These are phyloP conservation scores for Raffaelea deltoideospora DNA, from an alignment of 2,329 filamentous ascomycete species.

Conservation along the genomic window DNA sequence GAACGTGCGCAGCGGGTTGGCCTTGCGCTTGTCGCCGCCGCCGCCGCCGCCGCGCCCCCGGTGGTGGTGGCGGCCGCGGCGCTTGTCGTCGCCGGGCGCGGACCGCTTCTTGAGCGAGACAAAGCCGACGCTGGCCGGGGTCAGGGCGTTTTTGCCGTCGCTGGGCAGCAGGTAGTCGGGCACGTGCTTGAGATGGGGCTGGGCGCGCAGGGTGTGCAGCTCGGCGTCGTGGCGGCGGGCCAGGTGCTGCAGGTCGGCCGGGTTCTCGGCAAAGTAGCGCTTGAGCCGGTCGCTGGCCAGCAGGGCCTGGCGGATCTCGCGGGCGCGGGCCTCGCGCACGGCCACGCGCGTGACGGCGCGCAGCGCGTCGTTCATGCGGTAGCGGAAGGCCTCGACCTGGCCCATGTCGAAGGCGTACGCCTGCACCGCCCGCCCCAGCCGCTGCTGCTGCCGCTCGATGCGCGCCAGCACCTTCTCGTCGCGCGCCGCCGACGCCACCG, in stretches of 20 bases:
- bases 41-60: constrained; percentile 1
- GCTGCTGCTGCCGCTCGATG: constrained; percentile 66
- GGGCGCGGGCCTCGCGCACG: constrained; percentile 74
- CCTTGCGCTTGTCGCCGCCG: constrained; percentile 1
- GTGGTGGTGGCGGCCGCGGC: constrained; percentile 23
- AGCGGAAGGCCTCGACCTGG: constrained; percentile 85
- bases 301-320: constrained; percentile 78
- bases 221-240: constrained; percentile 83
- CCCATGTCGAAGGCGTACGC: constrained; percentile 92
- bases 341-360: constrained; percentile 80
- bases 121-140: constrained; percentile 55
- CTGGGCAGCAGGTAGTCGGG: constrained; percentile 82
- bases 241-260: constrained; percentile 62
- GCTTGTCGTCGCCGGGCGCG: constrained; percentile 29
- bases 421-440: constrained; percentile 67
- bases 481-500: constrained; percentile 56
- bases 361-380: constrained; percentile 85
- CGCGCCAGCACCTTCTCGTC: constrained; percentile 75
- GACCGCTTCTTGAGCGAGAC: constrained; percentile 48
- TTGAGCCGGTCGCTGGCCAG: constrained; percentile 90
- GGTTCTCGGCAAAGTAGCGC: constrained; percentile 94
- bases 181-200: constrained; percentile 84
- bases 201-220: constrained; percentile 64
- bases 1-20: constrained; percentile 9
- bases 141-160: constrained; percentile 55